A percentile compares a stretch with the other conserved stretches of the same genome.
phyloP scores from a whole-genome alignment of 2,329 filamentous ascomycete species.

The Fulvia fulva region DNA sequence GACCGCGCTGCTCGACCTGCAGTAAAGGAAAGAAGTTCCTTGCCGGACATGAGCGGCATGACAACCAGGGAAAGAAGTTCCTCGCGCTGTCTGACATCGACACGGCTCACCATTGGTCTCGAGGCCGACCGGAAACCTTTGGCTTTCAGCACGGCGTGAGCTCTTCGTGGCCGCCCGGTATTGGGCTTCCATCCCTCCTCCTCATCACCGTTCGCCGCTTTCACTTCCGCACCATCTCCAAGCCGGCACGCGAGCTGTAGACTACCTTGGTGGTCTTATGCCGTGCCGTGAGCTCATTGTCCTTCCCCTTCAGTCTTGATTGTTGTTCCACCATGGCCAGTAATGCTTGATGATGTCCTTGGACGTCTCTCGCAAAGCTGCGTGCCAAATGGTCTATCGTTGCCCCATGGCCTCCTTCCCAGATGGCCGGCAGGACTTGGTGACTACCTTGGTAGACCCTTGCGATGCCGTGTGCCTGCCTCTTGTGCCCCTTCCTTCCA shows the following conservation, averaged over 20 bases:
- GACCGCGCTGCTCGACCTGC: too few relatives aligned
- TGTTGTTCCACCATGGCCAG: neutral
- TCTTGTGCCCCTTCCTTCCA: neutral
- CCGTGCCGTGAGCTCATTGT: neutral
- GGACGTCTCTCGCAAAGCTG: neutral
- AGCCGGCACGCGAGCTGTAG: neutral
- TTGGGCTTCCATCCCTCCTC: neutral
- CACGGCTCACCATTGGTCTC: neutral
- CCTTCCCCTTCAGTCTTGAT: neutral
- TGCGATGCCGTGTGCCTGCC: neutral
- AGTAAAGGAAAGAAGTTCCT: neutral
- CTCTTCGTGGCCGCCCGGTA: neutral
- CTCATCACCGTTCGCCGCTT: neutral
- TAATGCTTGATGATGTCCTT: neutral
- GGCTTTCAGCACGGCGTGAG: neutral
- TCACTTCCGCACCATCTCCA: neutral
- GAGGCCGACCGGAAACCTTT: neutral
- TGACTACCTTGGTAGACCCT: neutral
- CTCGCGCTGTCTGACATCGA: neutral
- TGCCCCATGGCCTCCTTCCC: neutral
- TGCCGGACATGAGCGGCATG: neutral
- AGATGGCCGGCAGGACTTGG: neutral
- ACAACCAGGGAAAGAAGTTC: neutral
- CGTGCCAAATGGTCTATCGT: neutral
- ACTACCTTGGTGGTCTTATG: neutral